Conservation (phyloP, 805 yeast genomes). For the Teunomyces panamensis region DNA sequence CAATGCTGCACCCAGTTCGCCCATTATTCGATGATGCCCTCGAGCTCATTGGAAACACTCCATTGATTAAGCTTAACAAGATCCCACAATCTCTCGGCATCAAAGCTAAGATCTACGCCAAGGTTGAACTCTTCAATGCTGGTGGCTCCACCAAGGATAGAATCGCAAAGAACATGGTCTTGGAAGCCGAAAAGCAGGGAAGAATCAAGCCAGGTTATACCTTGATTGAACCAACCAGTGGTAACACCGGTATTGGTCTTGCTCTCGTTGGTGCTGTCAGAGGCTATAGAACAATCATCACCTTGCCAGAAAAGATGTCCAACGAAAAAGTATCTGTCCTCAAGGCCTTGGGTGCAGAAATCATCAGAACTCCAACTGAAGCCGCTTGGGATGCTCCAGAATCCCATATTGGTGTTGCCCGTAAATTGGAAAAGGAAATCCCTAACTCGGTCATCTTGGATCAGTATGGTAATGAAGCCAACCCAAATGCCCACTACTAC, state of each 20-base stretch:
- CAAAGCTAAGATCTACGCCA: constrained; percentile 68
- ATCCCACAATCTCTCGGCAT: constrained; percentile 75
- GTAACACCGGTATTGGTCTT: constrained; percentile 88
- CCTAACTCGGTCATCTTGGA: constrained; percentile 83
- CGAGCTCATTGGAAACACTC: constrained; percentile 84
- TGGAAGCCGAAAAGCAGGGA: constrained; percentile 77
- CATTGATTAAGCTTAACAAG: constrained; percentile 68
- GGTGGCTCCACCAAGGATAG: constrained; percentile 91
- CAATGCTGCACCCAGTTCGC: constrained; percentile 18
- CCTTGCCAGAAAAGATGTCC: constrained; percentile 89
- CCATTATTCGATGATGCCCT: constrained; percentile 53
- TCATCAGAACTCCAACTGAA: constrained; percentile 86
- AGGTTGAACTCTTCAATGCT: constrained; percentile 79
- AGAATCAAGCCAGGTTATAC: constrained; percentile 82
- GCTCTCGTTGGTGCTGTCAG: constrained; percentile 84
- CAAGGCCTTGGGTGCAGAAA: constrained; percentile 88
- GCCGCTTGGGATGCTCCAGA: constrained; percentile 94
- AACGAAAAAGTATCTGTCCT: constrained; percentile 85
- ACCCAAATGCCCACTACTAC: constrained; percentile 79
- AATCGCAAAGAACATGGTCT: constrained; percentile 83
- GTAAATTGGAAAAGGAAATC: constrained; percentile 73
- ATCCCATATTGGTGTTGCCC: constrained; percentile 86
- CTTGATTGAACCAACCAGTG: constrained; percentile 85
- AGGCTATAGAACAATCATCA: constrained; percentile 83
- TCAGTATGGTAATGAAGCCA: constrained; percentile 74